Base-by-base conservation (phyloP, 148 eudicot species). In the Hydrangea macrophylla region DNA sequence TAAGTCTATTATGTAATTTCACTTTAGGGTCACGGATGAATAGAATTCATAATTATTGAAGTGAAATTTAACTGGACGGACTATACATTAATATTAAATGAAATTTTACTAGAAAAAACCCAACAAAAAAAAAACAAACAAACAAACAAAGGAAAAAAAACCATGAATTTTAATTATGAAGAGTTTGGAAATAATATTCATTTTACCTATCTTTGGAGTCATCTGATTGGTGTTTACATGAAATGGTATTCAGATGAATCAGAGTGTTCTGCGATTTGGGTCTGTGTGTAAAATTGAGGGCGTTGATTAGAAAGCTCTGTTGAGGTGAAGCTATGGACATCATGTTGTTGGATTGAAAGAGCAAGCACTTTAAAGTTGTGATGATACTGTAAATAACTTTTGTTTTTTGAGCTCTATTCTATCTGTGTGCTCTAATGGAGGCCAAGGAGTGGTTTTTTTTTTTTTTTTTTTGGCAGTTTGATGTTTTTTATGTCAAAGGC, bases 271-370 rank as follows among this genome's bases (percentile, higher is more conserved):
- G 71, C 23, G 39, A 45, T 56, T 59, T 80, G 42, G 85, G 74
- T 64, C 80, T 79, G 54, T 70, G 79, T 18, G 80, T 66, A 36
- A 64, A 11, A 18, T 5, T 48, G 9, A 87, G 78, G 62, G 93
- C 77, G 80, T 79, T 85, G 48, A 69, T 40, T 48, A 90, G 51
- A 54, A 86, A 90, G 77, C 85, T 85, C 30, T 84, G 80, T 22
- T 87, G 84, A 37, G 76, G 68, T 53, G 82, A 72, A 30, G 81
- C 73, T 39, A 80, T 45, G 25, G 84, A 63, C 79, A 84, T 66
- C 27, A 30, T 71, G 30, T 17, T 4, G 60, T 9, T 65, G 13
- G 54, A 18, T 13, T 12, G 9, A 24, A 23, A 1, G 8, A 18
- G 17, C 0, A 11, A 8, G 6, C 15, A 9, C 5, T 22, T n/a